Conservation (phyloP, 352 stramenopile species). For the Phytophthora syringae region DNA sequence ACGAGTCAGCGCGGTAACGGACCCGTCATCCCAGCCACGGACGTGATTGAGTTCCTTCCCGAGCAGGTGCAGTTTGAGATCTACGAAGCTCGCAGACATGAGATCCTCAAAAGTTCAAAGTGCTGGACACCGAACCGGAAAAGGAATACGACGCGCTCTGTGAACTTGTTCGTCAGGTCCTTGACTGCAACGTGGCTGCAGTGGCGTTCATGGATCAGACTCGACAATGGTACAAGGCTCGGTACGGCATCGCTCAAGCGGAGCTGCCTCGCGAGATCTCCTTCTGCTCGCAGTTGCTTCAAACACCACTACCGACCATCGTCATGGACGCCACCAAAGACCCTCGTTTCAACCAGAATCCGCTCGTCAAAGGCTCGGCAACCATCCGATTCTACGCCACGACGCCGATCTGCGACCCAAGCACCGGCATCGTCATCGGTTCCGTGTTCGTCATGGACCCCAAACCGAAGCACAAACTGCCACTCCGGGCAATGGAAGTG, state of each 20-base stretch:
- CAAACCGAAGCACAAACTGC: conserved; percentile 54
- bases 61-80: conserved; percentile 55
- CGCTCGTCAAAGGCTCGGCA: conserved; percentile 86
- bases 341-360: conserved; percentile 83
- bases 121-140: conserved; percentile 51
- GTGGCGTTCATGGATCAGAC: conserved; percentile 70
- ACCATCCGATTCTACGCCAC: conserved; percentile 95
- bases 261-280: conserved; percentile 67
- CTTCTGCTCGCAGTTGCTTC: conserved; percentile 68
- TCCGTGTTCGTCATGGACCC: conserved; percentile 88
- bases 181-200: conserved; percentile 66
- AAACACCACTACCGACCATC: conserved; percentile 59
- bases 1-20: conserved; percentile 17
- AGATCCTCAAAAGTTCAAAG: conserved; percentile 53
- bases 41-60: conserved; percentile 53
- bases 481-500: conserved; percentile 64
- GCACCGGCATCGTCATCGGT: conserved; percentile 62
- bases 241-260: conserved; percentile 69
- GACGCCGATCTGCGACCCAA: conserved; percentile 69
- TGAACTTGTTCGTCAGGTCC: conserved; percentile 62
- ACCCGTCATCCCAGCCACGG: conserved; percentile 18
- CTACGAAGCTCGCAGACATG: conserved; percentile 49
- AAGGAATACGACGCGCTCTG: conserved; percentile 82
- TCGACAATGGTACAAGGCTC: conserved; percentile 78
- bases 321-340: conserved; percentile 88